Evolutionary conservation across 2,329 filamentous ascomycete genomes (phyloP).

Genomic region (Sporothrix globosa): DNA sequence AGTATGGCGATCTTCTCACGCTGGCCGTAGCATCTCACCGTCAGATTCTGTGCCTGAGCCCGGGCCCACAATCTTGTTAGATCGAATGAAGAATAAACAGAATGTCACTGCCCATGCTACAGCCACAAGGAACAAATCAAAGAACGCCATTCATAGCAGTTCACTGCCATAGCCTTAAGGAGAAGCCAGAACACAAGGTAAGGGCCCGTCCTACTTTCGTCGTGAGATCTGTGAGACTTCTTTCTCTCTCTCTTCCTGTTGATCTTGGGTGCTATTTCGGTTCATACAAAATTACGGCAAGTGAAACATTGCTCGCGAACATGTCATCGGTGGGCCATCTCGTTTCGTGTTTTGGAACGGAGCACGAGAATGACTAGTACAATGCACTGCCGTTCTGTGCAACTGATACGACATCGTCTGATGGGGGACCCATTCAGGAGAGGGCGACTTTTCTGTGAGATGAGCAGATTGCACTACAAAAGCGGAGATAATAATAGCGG

Average conservation of each 20-base stretch:
- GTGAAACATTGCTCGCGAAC: conserved; percentile 2
- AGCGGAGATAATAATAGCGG: conserved; percentile 1
- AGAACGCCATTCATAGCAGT: neutral
- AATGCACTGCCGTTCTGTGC: conserved; percentile 13
- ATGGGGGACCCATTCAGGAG: neutral
- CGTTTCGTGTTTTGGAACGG: neutral
- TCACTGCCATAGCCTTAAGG: neutral
- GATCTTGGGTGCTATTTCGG: conserved; percentile 9
- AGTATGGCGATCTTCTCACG: conserved; percentile 10
- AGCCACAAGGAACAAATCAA: neutral
- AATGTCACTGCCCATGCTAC: conserved; percentile 7
- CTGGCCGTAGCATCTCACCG: conserved; percentile 8
- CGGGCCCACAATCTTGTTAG: neutral
- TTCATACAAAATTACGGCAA: neutral
- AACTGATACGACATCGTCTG: neutral
- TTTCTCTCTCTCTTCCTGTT: neutral
- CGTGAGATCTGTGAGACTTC: neutral
- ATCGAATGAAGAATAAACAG: neutral
- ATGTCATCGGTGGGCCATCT: neutral
- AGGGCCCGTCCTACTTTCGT: neutral
- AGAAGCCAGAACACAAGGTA: neutral
- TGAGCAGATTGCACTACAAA: conserved; percentile 1
- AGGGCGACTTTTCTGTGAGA: neutral
- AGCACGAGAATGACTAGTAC: conserved; percentile 9
- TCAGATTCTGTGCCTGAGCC: conserved; percentile 9